phyloP scores from a whole-genome alignment of 768 basidiomycete species.

The Clitopilus hobsonii region DNA sequence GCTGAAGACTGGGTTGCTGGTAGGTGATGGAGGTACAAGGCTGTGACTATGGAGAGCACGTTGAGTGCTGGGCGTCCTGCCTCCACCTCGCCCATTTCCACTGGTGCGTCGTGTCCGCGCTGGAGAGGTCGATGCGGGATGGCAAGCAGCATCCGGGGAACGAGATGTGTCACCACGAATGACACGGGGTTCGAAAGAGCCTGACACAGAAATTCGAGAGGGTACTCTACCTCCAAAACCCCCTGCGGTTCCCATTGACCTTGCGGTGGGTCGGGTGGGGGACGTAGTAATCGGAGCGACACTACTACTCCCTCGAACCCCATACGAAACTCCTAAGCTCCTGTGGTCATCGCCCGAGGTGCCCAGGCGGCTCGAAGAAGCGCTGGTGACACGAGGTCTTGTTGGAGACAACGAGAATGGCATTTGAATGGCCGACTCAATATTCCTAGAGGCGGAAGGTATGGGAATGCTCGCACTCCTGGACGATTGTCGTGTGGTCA shows the following conservation, averaged over 20 bases:
- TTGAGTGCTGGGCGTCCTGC: slow-evolving; percentile 19
- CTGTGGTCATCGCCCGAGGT: slow-evolving; percentile 27
- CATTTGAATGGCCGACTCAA: slow-evolving; percentile 64
- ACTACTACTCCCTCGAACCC: slow-evolving; percentile 26
- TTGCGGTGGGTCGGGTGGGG: slow-evolving; percentile 35
- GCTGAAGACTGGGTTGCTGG: slow-evolving; percentile 39
- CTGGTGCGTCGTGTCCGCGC: slow-evolving; percentile 45
- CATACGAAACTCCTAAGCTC: slow-evolving; percentile 32
- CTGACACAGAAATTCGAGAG: slow-evolving; percentile 20
- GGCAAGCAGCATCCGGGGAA: slow-evolving; percentile 37
- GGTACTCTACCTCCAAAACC: slow-evolving; percentile 24
- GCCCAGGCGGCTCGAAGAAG: neutral
- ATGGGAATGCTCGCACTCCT: slow-evolving; percentile 69
- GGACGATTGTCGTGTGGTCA: slow-evolving; percentile 48
- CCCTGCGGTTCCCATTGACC: slow-evolving; percentile 36
- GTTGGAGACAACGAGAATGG: slow-evolving; percentile 28
- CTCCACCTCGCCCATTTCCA: slow-evolving; percentile 24
- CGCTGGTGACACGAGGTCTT: neutral
- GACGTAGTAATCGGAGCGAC: slow-evolving; percentile 21
- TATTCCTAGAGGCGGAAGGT: slow-evolving; percentile 48
- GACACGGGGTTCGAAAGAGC: slow-evolving; percentile 61
- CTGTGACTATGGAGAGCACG: slow-evolving; percentile 22
- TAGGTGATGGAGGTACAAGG: slow-evolving; percentile 22
- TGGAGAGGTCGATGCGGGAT: slow-evolving; percentile 38
- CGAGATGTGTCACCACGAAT: slow-evolving; percentile 52